Evolutionary conservation across 2,329 filamentous ascomycete genomes (phyloP).

Genomic region (Clarireedia homoeocarpa): DNA sequence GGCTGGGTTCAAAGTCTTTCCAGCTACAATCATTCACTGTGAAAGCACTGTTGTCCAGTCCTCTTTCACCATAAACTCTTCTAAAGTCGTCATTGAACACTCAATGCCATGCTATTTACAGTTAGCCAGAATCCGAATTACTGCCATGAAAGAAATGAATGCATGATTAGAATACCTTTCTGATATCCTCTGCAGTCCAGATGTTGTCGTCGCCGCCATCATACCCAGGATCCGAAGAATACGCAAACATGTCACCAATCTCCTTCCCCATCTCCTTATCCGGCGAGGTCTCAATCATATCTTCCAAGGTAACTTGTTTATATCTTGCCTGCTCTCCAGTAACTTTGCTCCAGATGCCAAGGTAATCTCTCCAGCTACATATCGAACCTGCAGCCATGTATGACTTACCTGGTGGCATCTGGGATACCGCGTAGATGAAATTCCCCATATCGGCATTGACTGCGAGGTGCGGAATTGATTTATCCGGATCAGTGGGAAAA

Average conservation of each 20-base stretch:
- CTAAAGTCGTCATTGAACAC: not conserved
- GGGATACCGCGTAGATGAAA: conserved; percentile 26
- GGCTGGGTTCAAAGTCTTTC: no score
- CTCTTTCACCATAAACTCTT: not conserved
- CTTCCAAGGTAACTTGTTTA: conserved; percentile 12
- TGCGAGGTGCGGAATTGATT: conserved; percentile 32
- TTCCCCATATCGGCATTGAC: conserved; percentile 36
- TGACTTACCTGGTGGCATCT: conserved; percentile 21
- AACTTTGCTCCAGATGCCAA: conserved; percentile 14
- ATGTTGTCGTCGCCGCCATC: conserved; percentile 30
- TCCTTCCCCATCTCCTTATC: conserved; percentile 23
- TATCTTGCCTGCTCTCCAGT: conserved; percentile 12
- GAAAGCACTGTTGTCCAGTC: not conserved
- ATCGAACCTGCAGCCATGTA: conserved; percentile 13
- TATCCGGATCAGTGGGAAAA: conserved; percentile 36
- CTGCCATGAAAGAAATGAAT: no score
- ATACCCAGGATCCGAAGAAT: conserved; percentile 29
- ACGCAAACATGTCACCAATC: conserved; percentile 29
- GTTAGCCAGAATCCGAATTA: no score
- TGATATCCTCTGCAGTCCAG: conserved; percentile 13
- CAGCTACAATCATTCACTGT: not conserved
- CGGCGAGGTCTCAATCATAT: conserved; percentile 27
- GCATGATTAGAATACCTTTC: not conserved
- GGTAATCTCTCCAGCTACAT: conserved; percentile 16
- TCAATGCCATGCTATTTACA: not conserved